A percentile compares a stretch with the other conserved stretches of the same genome.
phyloP scores from a whole-genome alignment of 768 basidiomycete genomes.

The Cyathus striatus region DNA sequence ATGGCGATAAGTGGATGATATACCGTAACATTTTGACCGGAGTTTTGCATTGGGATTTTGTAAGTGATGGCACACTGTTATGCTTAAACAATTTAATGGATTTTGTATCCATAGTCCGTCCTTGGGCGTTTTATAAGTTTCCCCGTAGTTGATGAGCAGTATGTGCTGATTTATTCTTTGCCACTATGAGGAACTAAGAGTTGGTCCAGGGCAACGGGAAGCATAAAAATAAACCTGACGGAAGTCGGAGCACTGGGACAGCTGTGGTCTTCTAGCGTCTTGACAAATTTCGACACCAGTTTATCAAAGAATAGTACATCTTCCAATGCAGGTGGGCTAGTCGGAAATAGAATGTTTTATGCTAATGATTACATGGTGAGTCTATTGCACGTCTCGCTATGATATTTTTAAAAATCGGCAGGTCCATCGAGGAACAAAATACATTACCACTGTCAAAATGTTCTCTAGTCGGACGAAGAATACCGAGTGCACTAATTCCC shows the following conservation, averaged over 20 bases:
- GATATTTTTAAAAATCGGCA: too few species aligned
- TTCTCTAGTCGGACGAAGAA: slow-evolving; percentile 53
- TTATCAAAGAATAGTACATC: slow-evolving; percentile 28
- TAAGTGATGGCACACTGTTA: slow-evolving; percentile 24
- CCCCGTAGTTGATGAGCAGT: slow-evolving; percentile 46
- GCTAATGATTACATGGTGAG: slow-evolving; percentile 66
- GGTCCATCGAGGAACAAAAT: slow-evolving; percentile 59
- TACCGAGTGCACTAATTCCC: slow-evolving; percentile 60
- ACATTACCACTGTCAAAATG: slow-evolving; percentile 61
- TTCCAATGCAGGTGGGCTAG: slow-evolving; percentile 50
- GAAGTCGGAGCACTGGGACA: slow-evolving; percentile 44
- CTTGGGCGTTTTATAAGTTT: slow-evolving; percentile 65
- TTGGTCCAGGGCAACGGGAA: slow-evolving; percentile 51
- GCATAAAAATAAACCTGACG: slow-evolving; percentile 54
- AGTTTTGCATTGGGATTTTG: slow-evolving; percentile 69
- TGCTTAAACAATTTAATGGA: slow-evolving; percentile 1
- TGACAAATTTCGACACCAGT: slow-evolving; percentile 32
- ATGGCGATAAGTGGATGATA: slow-evolving; percentile 69
- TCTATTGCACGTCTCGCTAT: too few species aligned
- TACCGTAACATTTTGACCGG: slow-evolving; percentile 51
- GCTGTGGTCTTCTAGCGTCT: slow-evolving; percentile 40
- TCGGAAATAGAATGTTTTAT: slow-evolving; percentile 62
- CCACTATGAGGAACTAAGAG: not conserved
- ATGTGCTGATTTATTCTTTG: slow-evolving; percentile 7
- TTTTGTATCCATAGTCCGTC: slow-evolving; percentile 37